Percentiles rank a stretch among this genome's conserved stretches.
These are phyloP conservation scores for Pythium aphanidermatum DNA, from an alignment of 352 stramenopile genomes.

Conservation along the genomic window DNA sequence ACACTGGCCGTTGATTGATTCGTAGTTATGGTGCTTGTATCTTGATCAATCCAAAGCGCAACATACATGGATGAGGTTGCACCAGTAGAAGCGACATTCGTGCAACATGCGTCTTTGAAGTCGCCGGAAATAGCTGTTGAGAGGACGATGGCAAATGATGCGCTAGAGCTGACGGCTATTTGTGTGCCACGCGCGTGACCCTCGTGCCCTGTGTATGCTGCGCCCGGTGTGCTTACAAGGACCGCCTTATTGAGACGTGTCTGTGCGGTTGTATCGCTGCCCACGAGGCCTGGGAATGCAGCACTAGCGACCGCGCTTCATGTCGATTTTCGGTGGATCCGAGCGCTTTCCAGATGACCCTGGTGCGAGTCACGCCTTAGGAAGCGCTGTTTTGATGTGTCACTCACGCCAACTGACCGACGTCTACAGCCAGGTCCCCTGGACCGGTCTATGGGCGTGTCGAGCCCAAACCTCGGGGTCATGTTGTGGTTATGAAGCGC, in stretches of 20 bases:
- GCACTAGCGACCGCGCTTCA: too few species aligned
- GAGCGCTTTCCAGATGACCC: slow-evolving; percentile 68
- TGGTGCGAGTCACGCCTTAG: slow-evolving; percentile 21
- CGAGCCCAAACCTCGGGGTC: slow-evolving; percentile 46
- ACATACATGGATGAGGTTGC: too few species aligned
- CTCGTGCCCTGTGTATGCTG: too few species aligned
- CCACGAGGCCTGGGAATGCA: too few species aligned
- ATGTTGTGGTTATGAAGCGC: slow-evolving; percentile 67
- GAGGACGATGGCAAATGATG: too few species aligned
- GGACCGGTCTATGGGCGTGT: slow-evolving; percentile 68
- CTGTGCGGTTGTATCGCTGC: not conserved
- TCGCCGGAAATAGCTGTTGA: not conserved
- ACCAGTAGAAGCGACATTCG: slow-evolving; percentile 7
- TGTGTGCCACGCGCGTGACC: too few species aligned
- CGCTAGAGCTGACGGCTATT: too few species aligned
- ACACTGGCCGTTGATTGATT: not conserved
- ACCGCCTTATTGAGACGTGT: not conserved
- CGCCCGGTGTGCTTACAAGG: too few species aligned
- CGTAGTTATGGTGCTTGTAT: not conserved
- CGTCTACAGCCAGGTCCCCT: slow-evolving; percentile 40
- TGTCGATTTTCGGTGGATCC: slow-evolving; percentile 79
- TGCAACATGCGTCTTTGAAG: slow-evolving; percentile 14
- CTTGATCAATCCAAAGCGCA: too few species aligned
- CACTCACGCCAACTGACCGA: not conserved
- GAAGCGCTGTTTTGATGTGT: not conserved